Evolutionary conservation across 768 basidiomycete species (phyloP), one percentile per base, ranked within the genome.

Genomic region (Leccinum pellstonianum): DNA sequence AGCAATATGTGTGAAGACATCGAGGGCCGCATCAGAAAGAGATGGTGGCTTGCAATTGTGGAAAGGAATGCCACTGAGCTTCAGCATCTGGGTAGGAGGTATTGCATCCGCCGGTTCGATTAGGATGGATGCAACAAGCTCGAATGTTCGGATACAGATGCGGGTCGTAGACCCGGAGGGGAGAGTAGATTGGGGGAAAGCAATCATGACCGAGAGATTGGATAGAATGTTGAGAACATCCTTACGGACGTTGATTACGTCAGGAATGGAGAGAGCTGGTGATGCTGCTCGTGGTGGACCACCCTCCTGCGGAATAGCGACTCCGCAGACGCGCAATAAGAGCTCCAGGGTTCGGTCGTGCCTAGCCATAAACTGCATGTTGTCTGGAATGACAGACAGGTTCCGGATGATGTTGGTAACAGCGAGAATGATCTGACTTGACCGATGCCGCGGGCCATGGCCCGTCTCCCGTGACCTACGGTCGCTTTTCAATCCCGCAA

Each of bases 381-480:
- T 96, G 63, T 95, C 89, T 7, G 74, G 76, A 58, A 87, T 78
- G 61, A 86, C 77, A n/a, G 91, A 85, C 64, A 97, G 79, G 76
- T 96, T 97, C 50, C 93, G 90, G 55, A 98, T 78, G 67, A 98
- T 85, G 71, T 91, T 94, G 49, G 87, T 73, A 55, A 90, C 79
- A 17, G 85, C 77, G 29, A 92, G 80, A 52, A 95, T 78, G 55
- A 87, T 76, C 62, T 89, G 87, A 23, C 78, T 78, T 11, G 78
- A 77, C 12, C 88, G 86, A 66, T 87, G 90, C 47, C 79, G 79
- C 10, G 85, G 87, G 35, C 84, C 88, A 33, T 74, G 64, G 29
- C 73, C 71, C 38, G 77, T 71, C 61, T 85, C 81, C 66, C 82
- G 81, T 54, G 74, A 67, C 35, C 83, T 83, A 66, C 84, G 83